A percentile compares a stretch with the other conserved stretches of the same genome.
These are phyloP conservation scores for Medicago ruthenica DNA, from an alignment of 306 rosid species.

Conservation along the genomic window DNA sequence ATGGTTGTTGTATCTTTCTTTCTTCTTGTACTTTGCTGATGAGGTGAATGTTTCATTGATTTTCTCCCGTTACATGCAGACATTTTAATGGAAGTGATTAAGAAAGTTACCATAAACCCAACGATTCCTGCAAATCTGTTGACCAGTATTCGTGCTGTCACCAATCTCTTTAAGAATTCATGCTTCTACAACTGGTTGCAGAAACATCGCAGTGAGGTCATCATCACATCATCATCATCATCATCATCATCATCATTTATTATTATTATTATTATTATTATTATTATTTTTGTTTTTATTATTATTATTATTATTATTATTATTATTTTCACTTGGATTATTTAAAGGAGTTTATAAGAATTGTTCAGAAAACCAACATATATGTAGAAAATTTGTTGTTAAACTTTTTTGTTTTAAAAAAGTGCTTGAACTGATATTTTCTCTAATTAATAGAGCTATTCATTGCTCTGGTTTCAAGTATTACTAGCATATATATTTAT, in stretches of 20 bases:
- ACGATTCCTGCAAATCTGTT: slow-evolving; percentile 77
- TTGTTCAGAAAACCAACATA: slow-evolving; percentile 28
- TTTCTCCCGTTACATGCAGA: slow-evolving; percentile 54
- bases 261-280: background rate
- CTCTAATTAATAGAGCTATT: slow-evolving; percentile 31
- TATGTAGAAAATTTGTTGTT: background rate
- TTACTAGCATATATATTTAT: slow-evolving; percentile 9
- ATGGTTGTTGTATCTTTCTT: slow-evolving; percentile 20
- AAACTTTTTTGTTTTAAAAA: background rate
- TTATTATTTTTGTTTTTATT: slow-evolving; percentile 25
- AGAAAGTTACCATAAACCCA: slow-evolving; percentile 61
- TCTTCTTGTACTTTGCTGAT: slow-evolving; percentile 14
- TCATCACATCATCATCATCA: slow-evolving; percentile 35
- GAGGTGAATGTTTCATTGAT: slow-evolving; percentile 34
- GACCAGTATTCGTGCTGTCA: slow-evolving; percentile 80
- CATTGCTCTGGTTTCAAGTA: slow-evolving; percentile 15
- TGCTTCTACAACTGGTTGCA: slow-evolving; percentile 72
- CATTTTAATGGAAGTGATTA: slow-evolving; percentile 61
- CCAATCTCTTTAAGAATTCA: slow-evolving; percentile 81
- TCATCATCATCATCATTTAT: slow-evolving; percentile 23
- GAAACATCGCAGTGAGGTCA: slow-evolving; percentile 79
- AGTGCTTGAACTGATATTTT: slow-evolving; percentile 4
- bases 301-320: slow-evolving; percentile 10
- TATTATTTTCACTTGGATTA: slow-evolving; percentile 22
- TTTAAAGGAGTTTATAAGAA: slow-evolving; percentile 25